Evolutionary conservation across 2,329 filamentous ascomycete genomes (phyloP).

Genomic region (Diaporthe destruens): DNA sequence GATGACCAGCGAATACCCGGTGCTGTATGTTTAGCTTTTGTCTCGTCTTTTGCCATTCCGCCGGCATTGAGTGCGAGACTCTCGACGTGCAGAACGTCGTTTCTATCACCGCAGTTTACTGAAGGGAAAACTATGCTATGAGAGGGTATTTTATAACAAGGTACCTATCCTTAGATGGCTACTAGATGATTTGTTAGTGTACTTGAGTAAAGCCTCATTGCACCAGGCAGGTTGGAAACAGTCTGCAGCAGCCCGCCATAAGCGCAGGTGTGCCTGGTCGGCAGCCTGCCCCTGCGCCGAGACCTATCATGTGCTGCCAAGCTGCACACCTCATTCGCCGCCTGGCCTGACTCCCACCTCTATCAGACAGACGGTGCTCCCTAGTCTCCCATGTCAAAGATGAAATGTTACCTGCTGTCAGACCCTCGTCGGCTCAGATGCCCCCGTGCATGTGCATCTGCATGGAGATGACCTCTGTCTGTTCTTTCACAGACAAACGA

Average conservation of each 20-base stretch:
- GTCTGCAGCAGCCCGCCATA: background rate
- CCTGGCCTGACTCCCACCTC: constrained; percentile 1
- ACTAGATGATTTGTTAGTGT: too few relatives aligned
- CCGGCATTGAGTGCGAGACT: too few relatives aligned
- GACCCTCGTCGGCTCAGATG: background rate
- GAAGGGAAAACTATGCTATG: too few relatives aligned
- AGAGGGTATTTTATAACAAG: too few relatives aligned
- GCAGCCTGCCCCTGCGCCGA: background rate
- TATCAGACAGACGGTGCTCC: background rate
- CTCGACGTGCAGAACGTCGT: too few relatives aligned
- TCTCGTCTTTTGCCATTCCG: too few relatives aligned
- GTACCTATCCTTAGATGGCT: too few relatives aligned
- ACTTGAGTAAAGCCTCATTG: too few relatives aligned
- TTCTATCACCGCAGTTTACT: too few relatives aligned
- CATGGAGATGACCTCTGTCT: background rate
- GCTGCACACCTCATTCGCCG: constrained; percentile 30
- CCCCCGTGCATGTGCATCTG: constrained; percentile 5
- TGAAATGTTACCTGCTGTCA: background rate
- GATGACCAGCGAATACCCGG: too few relatives aligned
- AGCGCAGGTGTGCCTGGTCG: constrained; percentile 15
- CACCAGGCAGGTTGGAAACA: too few relatives aligned
- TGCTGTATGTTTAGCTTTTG: too few relatives aligned
- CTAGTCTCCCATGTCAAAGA: constrained; percentile 4
- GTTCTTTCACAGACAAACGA: background rate
- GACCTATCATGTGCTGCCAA: constrained; percentile 34